Conservation (phyloP, 805 yeast species). For the Metschnikowia matae region DNA sequence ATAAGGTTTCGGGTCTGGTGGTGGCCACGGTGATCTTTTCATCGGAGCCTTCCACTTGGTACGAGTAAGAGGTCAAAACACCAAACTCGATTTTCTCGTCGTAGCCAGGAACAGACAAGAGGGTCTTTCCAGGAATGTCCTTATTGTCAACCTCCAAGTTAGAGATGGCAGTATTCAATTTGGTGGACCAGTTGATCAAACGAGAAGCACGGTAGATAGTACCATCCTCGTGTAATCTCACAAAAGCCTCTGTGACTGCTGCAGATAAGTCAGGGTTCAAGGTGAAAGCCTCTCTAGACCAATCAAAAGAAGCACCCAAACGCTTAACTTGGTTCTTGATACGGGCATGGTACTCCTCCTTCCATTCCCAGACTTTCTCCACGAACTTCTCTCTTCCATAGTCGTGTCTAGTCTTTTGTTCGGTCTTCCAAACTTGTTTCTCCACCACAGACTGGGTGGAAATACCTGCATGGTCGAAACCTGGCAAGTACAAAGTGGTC, state of each 20-base stretch:
- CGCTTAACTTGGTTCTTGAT: constrained; percentile 80
- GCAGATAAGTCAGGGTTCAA: constrained; percentile 71
- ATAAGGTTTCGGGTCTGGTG: constrained; percentile 97
- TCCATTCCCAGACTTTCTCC: constrained; percentile 96
- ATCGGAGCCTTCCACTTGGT: constrained; percentile 78
- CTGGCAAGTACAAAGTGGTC: constrained; percentile 89
- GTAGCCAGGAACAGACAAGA: constrained; percentile 83
- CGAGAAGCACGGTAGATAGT: constrained; percentile 90
- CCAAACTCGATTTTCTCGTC: constrained; percentile 92
- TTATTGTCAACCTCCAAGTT: constrained; percentile 95
- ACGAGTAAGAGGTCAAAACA: constrained; percentile 92
- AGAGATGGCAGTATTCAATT: constrained; percentile 90
- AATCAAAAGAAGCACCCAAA: constrained; percentile 95
- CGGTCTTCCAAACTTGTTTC: constrained; percentile 86
- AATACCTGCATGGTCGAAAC: constrained; percentile 99
- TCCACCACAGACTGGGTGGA: constrained; percentile 98
- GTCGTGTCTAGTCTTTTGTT: constrained; percentile 89
- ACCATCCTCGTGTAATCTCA: constrained; percentile 89
- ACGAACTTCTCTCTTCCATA: constrained; percentile 88
- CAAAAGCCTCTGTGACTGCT: constrained; percentile 89
- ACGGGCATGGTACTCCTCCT: constrained; percentile 82
- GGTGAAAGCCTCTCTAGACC: constrained; percentile 94
- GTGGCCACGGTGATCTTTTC: constrained; percentile 92
- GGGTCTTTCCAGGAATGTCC: constrained; percentile 77
- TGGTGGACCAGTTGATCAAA: constrained; percentile 94